Percentiles rank a stretch among this genome's conserved stretches.
Evolutionary conservation across 352 stramenopile genomes (phyloP).

Genomic region (Aphanomyces astaci): DNA sequence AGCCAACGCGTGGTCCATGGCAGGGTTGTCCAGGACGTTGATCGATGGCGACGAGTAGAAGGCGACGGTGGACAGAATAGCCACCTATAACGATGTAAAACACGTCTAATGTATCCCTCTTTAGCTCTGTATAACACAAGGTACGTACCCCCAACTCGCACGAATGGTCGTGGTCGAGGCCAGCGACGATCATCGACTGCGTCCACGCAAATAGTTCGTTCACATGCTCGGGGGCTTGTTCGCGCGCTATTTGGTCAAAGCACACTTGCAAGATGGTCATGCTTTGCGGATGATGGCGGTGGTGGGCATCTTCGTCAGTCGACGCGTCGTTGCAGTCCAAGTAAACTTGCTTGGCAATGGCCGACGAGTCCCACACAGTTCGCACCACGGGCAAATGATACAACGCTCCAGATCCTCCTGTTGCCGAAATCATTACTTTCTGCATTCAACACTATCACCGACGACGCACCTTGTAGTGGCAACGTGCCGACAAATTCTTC

Average conservation of each 20-base stretch:
- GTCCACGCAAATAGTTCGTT: conserved; percentile 6
- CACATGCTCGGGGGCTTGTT: conserved; percentile 8
- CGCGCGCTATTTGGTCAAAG: conserved; percentile 37
- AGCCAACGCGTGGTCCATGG: not conserved
- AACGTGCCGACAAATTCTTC: not conserved
- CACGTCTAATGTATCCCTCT: no score
- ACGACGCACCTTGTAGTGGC: not conserved
- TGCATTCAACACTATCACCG: not conserved
- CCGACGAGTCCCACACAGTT: conserved; percentile 48
- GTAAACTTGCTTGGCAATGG: conserved; percentile 66
- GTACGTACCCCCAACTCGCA: conserved; percentile 2
- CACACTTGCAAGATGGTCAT: conserved; percentile 48
- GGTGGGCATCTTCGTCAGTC: conserved; percentile 21
- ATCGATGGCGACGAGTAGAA: conserved; percentile 22
- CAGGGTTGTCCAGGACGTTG: not conserved
- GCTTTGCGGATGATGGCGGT: conserved; percentile 3
- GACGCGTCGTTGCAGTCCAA: conserved; percentile 46
- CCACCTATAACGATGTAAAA: no score
- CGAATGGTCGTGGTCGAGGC: not conserved
- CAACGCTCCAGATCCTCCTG: conserved; percentile 38
- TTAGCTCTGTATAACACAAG: no score
- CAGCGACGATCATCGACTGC: conserved; percentile 6
- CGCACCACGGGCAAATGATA: conserved; percentile 45
- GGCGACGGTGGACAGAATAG: conserved; percentile 10
- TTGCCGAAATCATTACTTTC: conserved; percentile 8